Evolutionary conservation across 345 rosid genomes (phyloP).

Genomic region (Psidium friedrichsthalianum): DNA sequence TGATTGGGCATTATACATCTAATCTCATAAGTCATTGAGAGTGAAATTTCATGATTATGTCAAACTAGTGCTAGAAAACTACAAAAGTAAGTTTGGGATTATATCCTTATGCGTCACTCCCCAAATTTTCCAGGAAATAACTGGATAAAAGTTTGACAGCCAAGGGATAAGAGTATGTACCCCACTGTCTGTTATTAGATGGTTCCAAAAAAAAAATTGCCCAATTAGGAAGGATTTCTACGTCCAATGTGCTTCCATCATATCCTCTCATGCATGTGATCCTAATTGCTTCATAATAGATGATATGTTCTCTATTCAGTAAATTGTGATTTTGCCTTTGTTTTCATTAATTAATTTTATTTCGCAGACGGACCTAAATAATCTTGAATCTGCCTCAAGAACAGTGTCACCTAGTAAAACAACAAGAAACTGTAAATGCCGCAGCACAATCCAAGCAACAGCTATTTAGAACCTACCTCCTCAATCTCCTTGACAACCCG

Average conservation of each 20-base stretch:
- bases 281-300: neutral
- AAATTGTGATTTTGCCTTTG: neutral
- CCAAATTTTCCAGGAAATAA: neutral
- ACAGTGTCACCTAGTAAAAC: neutral
- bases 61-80: neutral
- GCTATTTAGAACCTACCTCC: slow-evolving; percentile 41
- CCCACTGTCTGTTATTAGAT: neutral
- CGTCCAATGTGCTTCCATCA: neutral
- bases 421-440: neutral
- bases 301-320: neutral
- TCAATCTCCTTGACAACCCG: slow-evolving; percentile 78
- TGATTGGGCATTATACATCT: neutral
- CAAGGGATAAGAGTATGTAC: neutral
- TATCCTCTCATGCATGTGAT: neutral
- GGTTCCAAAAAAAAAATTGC: neutral
- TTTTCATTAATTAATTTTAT: neutral
- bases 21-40: neutral
- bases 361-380: neutral
- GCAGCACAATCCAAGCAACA: neutral
- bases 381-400: neutral
- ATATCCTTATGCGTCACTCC: neutral
- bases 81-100: neutral
- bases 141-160: neutral
- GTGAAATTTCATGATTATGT: neutral
- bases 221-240: neutral